Percentiles rank a stretch among this genome's conserved stretches.
phyloP scores from a whole-genome alignment of 1,139 yeast species.

The Protomyces inouyei region DNA sequence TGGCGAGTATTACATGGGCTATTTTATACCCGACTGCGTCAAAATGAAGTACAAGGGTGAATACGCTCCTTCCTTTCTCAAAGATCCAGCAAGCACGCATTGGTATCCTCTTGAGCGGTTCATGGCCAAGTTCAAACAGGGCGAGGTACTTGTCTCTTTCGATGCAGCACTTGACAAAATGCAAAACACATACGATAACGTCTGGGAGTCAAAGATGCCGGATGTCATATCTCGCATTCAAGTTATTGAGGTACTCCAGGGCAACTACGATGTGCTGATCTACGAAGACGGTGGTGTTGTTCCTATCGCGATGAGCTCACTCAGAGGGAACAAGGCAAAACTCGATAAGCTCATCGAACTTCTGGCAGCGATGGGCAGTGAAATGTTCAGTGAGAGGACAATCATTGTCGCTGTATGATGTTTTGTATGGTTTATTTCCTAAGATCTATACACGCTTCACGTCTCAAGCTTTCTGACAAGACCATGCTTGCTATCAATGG shows the following conservation, averaged over 20 bases:
- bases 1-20: conserved; percentile 41
- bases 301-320: not conserved
- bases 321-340: not conserved
- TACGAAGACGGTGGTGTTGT: not conserved
- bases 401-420: not conserved
- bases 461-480: too few relatives aligned
- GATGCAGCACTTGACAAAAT: not conserved
- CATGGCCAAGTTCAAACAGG: not conserved
- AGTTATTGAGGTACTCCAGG: not conserved
- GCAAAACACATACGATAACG: not conserved
- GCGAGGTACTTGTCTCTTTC: not conserved
- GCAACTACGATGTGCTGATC: not conserved
- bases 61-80: conserved; percentile 44
- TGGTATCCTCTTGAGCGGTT: conserved; percentile 3
- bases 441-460: too few relatives aligned
- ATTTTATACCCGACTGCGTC: conserved; percentile 67
- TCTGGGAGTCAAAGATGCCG: not conserved
- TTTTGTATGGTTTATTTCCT: too few relatives aligned
- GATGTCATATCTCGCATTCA: not conserved
- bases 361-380: not conserved
- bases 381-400: not conserved
- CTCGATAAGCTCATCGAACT: not conserved
- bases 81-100: conserved; percentile 38
- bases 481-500: too few relatives aligned
- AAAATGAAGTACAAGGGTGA: conserved; percentile 80